Evolutionary conservation across 306 rosid species (phyloP).

Genomic region (Neltuma alba): DNA sequence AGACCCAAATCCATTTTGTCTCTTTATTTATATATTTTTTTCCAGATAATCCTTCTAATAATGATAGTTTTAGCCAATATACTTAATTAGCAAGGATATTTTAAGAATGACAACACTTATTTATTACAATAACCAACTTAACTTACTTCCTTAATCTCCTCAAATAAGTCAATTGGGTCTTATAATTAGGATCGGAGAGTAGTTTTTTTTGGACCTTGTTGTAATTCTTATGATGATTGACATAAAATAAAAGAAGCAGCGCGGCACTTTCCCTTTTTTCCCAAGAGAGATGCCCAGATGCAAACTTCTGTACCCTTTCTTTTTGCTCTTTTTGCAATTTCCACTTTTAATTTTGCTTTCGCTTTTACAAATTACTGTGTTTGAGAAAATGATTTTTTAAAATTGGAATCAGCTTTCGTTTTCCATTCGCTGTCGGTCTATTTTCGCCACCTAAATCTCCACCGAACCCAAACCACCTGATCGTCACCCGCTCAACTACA

Average conservation of each 20-base stretch:
- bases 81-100: too few relatives aligned
- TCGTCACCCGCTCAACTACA: background rate
- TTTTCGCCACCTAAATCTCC: background rate
- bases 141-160: too few relatives aligned
- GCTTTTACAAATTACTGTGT: background rate
- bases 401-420: background rate
- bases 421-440: background rate
- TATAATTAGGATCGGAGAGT: too few relatives aligned
- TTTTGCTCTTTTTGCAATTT: background rate
- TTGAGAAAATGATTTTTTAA: background rate
- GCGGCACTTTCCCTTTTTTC: background rate
- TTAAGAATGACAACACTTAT: too few relatives aligned
- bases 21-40: too few relatives aligned
- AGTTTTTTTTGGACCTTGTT: too few relatives aligned
- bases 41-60: too few relatives aligned
- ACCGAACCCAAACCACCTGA: background rate
- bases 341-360: background rate
- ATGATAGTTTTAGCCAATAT: too few relatives aligned
- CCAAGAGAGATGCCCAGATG: background rate
- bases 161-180: too few relatives aligned
- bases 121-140: too few relatives aligned
- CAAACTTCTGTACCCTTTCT: background rate
- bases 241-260: background rate
- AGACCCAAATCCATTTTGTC: too few relatives aligned
- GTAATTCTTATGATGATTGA: too few relatives aligned